Percentiles rank a stretch among this genome's conserved stretches.
phyloP scores from a whole-genome alignment of 805 yeast species.

The Barnettozyma californica region DNA sequence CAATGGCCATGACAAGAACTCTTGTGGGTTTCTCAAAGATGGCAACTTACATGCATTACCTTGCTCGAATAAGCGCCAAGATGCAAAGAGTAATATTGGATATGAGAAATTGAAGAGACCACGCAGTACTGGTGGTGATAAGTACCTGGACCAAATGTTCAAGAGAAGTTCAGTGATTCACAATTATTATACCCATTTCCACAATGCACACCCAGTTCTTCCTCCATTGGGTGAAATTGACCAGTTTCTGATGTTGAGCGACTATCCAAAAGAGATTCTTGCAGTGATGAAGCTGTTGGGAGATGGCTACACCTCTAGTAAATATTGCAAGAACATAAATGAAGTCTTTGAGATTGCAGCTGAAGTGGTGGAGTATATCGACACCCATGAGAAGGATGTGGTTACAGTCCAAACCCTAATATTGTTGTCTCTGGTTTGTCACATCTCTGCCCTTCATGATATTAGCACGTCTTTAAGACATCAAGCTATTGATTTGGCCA shows the following conservation, averaged over 20 bases:
- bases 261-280: conserved; percentile 36
- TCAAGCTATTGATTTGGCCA: conserved; percentile 34
- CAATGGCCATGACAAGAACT: conserved; percentile 18
- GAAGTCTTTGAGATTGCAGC: conserved; percentile 34
- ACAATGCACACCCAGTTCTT: conserved; percentile 42
- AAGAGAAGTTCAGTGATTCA: conserved; percentile 21
- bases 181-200: conserved; percentile 34
- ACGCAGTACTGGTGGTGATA: background rate
- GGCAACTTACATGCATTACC: conserved; percentile 17
- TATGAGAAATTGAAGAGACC: conserved; percentile 10
- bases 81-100: conserved; percentile 8
- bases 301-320: conserved; percentile 38
- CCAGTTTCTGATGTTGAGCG: conserved; percentile 28
- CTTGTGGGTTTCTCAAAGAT: conserved; percentile 19
- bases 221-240: conserved; percentile 35
- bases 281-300: conserved; percentile 44
- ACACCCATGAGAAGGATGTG: conserved; percentile 33
- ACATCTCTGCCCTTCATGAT: conserved; percentile 47
- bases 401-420: conserved; percentile 38
- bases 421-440: conserved; percentile 39
- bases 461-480: conserved; percentile 38
- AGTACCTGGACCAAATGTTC: conserved; percentile 9
- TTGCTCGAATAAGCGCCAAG: conserved; percentile 10
- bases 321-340: conserved; percentile 35
- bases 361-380: conserved; percentile 27